Evolutionary conservation across 2,329 filamentous ascomycete species (phyloP), one percentile per base, ranked within the genome.

Genomic region (Tolypocladium sp.): DNA sequence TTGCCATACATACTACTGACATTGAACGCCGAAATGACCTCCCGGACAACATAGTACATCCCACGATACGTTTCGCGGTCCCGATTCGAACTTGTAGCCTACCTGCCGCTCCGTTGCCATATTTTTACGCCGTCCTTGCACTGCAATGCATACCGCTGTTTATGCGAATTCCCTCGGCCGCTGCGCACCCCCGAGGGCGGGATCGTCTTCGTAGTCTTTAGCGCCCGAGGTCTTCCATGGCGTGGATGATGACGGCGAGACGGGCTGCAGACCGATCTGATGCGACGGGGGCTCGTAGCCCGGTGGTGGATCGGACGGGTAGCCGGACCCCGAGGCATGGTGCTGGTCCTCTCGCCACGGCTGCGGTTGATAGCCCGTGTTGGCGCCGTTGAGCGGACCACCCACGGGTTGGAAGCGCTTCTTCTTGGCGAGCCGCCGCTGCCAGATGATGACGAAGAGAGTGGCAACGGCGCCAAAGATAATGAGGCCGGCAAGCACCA

Each of bases 401-500:
- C 56, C 59, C 7, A 59, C 54, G 17, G 56, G 42, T 15, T 59
- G 58, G 58, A 60, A 55, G 51, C 59, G 30, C 58, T 57, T 66
- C 55, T 64, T 65, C 49, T 63, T 68, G 53, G 64, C 61, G 56
- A 71, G 55, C 58, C 65, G 71, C 57, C 62, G 65, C 40, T 64
- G 65, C 40, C 69, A 67, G 52, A 71, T 66, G 57, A 70, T 71
- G 52, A 74, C 67, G 57, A 75, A 63, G 27, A 80, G 63, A 55
- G 78, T 68, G 38, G 72, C 69, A 6, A 81, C 69, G 61, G 77
- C 68, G 42, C 79, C 56, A 53, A 79, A 69, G 55, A 82, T 69
- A 38, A 82, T 69, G 38, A 82, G 67, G 30, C 74, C 77, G 10
- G 77, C 74, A n/a, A 83, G 75, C 40, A 79, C 72, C 64, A 75